phyloP scores from a whole-genome alignment of 768 basidiomycete genomes.

The Hydnomerulius pinastri region DNA sequence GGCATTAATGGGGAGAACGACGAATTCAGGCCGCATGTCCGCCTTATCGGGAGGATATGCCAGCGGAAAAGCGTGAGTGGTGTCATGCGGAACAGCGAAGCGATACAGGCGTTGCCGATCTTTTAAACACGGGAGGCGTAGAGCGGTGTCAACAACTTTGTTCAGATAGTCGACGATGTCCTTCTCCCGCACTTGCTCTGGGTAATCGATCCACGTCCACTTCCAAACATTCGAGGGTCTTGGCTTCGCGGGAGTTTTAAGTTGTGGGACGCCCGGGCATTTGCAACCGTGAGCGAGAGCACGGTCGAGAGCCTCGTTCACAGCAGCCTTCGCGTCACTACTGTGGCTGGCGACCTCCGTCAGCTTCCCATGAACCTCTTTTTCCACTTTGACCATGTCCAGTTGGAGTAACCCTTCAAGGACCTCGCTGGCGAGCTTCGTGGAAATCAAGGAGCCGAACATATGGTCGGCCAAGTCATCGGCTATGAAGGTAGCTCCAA shows the following conservation, averaged over 20 bases:
- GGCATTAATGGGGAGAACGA: background rate
- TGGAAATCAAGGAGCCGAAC: background rate
- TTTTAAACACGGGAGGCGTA: background rate
- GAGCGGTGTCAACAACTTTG: background rate
- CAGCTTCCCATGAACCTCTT: background rate
- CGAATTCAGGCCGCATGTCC: conserved; percentile 1
- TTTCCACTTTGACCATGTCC: background rate
- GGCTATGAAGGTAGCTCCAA: background rate
- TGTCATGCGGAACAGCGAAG: background rate
- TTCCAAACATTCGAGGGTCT: background rate
- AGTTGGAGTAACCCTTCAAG: background rate
- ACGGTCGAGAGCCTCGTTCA: background rate
- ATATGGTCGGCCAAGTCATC: background rate
- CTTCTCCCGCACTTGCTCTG: background rate
- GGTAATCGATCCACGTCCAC: background rate
- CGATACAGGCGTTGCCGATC: background rate
- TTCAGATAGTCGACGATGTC: background rate
- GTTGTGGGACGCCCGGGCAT: background rate
- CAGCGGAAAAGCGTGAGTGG: background rate
- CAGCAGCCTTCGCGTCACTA: background rate
- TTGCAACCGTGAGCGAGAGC: background rate
- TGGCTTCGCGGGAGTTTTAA: background rate
- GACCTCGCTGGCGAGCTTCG: background rate
- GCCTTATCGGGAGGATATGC: background rate
- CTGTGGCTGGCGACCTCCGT: too few species aligned